Conservation (phyloP, 805 yeast genomes). For the Lipomyces spencermartinsiae region DNA sequence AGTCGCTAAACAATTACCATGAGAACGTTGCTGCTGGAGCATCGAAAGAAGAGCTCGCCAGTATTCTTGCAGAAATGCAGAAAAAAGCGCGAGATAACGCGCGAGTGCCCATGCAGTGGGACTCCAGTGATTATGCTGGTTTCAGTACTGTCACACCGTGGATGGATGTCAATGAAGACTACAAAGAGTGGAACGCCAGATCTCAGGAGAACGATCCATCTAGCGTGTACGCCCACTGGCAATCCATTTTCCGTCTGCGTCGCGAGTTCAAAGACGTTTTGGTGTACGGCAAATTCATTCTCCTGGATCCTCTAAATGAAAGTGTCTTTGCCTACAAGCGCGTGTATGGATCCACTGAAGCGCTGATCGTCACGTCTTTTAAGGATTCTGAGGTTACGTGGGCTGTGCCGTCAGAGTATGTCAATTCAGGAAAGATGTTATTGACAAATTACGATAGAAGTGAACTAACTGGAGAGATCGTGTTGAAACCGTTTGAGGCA, state of each 20-base stretch:
- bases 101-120: conserved; percentile 63
- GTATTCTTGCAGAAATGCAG: conserved; percentile 37
- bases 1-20: conserved; percentile 52
- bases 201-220: conserved; percentile 54
- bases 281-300: conserved; percentile 53
- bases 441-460: conserved; percentile 15
- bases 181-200: conserved; percentile 56
- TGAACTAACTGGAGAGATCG: conserved; percentile 5
- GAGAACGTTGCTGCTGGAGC: conserved; percentile 4
- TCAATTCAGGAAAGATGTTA: conserved; percentile 7
- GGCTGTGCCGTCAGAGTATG: conserved; percentile 14
- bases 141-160: conserved; percentile 57
- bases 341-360: conserved; percentile 4
- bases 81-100: conserved; percentile 58
- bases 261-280: conserved; percentile 53
- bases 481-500: conserved; percentile 21
- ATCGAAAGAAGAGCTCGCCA: neutral
- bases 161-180: conserved; percentile 58
- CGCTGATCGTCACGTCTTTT: conserved; percentile 16
- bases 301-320: conserved; percentile 47
- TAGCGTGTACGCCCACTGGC: conserved; percentile 57
- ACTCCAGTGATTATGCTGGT: conserved; percentile 48
- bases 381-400: conserved; percentile 7
- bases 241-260: conserved; percentile 52
- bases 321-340: conserved; percentile 19